These are phyloP conservation scores for Adansonia gregorii DNA, from an alignment of 441 rosid species.

Conservation along the genomic window DNA sequence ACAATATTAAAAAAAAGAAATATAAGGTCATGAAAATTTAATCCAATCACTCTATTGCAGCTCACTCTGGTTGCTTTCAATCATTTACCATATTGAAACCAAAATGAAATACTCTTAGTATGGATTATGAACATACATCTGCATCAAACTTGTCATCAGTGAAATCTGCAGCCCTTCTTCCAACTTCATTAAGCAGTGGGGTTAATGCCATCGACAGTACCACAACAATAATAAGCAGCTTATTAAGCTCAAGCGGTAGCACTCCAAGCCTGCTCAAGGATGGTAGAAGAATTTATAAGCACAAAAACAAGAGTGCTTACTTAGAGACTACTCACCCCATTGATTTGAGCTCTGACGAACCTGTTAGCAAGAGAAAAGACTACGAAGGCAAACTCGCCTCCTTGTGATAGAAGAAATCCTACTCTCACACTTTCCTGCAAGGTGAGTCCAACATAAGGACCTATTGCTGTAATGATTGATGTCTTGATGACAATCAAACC, in stretches of 20 bases:
- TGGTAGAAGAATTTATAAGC: conserved; percentile 31
- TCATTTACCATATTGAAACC: conserved; percentile 19
- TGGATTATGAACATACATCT: conserved; percentile 41
- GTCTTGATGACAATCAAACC: conserved; percentile 94
- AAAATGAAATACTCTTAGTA: conserved; percentile 16
- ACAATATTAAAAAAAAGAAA: neutral
- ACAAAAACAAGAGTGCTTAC: conserved; percentile 24
- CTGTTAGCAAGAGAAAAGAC: conserved; percentile 96
- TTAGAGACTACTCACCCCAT: conserved; percentile 28
- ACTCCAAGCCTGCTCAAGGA: conserved; percentile 79
- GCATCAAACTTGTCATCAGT: conserved; percentile 56
- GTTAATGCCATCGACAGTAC: conserved; percentile 98
- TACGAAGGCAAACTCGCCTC: conserved; percentile 96
- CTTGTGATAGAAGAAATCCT: conserved; percentile 92
- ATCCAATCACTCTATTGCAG: conserved; percentile 19
- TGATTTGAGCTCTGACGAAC: conserved; percentile 40
- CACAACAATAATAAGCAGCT: conserved; percentile 93
- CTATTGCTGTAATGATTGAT: conserved; percentile 78
- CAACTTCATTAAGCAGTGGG: conserved; percentile 85
- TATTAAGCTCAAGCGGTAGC: conserved; percentile 98
- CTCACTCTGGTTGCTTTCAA: conserved; percentile 12
- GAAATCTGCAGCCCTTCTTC: conserved; percentile 81
- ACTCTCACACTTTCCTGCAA: conserved; percentile 86
- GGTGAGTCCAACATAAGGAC: conserved; percentile 95
- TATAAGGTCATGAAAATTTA: neutral